phyloP scores from a whole-genome alignment of 1,139 yeast genomes.

The Zygosaccharomyces sapae region DNA sequence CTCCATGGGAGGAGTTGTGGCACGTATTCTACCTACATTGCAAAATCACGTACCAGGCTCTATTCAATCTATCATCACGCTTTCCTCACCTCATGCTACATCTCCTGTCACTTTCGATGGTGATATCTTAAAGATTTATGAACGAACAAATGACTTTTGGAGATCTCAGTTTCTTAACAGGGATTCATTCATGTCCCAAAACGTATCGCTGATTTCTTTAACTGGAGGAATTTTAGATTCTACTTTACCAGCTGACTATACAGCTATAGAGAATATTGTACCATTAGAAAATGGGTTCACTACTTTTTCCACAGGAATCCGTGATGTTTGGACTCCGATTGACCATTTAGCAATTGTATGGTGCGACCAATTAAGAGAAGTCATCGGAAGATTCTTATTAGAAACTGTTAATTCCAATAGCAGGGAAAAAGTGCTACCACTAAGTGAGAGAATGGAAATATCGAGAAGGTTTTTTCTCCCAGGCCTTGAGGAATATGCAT shows the following conservation, averaged over 20 bases:
- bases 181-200: conserved; percentile 29
- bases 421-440: conserved; percentile 46
- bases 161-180: conserved; percentile 47
- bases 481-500: conserved; percentile 50
- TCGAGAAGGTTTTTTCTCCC: conserved; percentile 52
- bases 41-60: conserved; percentile 70
- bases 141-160: conserved; percentile 80
- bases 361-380: conserved; percentile 83
- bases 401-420: conserved; percentile 51
- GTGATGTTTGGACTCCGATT: conserved; percentile 89
- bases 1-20: conserved; percentile 96
- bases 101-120: conserved; percentile 97
- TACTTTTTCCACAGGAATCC: conserved; percentile 79
- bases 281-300: conserved; percentile 78
- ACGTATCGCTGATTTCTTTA: conserved; percentile 64
- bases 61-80: conserved; percentile 76
- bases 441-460: conserved; percentile 53
- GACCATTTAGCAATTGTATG: conserved; percentile 96
- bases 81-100: conserved; percentile 89
- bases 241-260: conserved; percentile 89
- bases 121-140: conserved; percentile 70
- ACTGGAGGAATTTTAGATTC: conserved; percentile 88
- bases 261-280: conserved; percentile 64
- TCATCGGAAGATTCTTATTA: conserved; percentile 55
- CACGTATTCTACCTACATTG: conserved; percentile 72